These are phyloP conservation scores for Cadophora luteo-olivacea DNA, from an alignment of 2,329 filamentous ascomycete species.

Conservation along the genomic window DNA sequence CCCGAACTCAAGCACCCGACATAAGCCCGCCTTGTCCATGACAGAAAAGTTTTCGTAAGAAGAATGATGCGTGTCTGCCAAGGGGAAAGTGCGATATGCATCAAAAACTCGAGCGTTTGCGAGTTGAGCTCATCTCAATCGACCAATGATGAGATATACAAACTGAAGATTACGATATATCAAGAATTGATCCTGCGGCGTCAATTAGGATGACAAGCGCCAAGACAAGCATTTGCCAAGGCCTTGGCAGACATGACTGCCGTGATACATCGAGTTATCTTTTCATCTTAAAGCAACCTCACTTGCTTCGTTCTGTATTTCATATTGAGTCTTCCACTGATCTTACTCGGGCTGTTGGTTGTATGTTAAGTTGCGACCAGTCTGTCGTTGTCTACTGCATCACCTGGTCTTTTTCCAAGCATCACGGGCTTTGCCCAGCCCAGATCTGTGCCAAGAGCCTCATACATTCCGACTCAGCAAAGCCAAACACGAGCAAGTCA, in stretches of 20 bases:
- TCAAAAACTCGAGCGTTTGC: background rate
- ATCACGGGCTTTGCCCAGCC: constrained; percentile 11
- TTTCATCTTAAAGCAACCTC: constrained; percentile 7
- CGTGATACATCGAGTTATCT: constrained; percentile 1
- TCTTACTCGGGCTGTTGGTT: background rate
- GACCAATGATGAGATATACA: background rate
- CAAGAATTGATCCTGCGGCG: constrained; percentile 9
- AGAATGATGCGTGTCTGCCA: background rate
- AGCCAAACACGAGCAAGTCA: background rate
- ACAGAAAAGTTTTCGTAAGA: constrained; percentile 9
- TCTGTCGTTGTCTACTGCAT: background rate
- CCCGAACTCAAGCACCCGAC: background rate
- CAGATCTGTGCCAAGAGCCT: constrained; percentile 10
- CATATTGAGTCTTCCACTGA: background rate
- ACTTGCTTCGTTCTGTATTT: background rate
- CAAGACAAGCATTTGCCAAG: constrained; percentile 17
- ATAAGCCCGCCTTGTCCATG: constrained; percentile 17
- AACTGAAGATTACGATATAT: background rate
- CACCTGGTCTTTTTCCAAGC: background rate
- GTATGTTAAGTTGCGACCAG: background rate
- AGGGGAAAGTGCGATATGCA: background rate
- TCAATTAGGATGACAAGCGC: constrained; percentile 3
- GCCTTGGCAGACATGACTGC: constrained; percentile 7
- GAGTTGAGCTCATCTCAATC: constrained; percentile 4
- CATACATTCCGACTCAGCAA: constrained; percentile 1